A percentile compares a stretch with the other conserved stretches of the same genome.
These are phyloP conservation scores for Xylaria polymorpha DNA, from an alignment of 2,329 filamentous ascomycete species.

Conservation along the genomic window DNA sequence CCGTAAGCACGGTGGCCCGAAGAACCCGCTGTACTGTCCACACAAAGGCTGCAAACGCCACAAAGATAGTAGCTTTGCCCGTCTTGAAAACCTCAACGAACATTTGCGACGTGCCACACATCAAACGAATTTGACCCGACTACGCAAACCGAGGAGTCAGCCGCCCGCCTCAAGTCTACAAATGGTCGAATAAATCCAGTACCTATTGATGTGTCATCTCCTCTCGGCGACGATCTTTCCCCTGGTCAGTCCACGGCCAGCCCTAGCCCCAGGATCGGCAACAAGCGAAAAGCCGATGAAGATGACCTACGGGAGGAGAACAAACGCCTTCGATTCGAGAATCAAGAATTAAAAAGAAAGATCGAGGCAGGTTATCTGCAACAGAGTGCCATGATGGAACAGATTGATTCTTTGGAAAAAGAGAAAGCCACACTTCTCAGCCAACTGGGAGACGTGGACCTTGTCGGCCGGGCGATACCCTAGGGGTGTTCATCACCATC, in stretches of 20 bases:
- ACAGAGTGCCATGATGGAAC: conserved; percentile 38
- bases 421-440: conserved; percentile 24
- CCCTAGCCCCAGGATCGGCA: conserved; percentile 44
- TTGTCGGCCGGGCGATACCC: conserved; percentile 7
- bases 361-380: conserved; percentile 36
- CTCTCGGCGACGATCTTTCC: conserved; percentile 8
- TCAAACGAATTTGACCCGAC: conserved; percentile 49
- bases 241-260: conserved; percentile 4
- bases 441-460: conserved; percentile 13
- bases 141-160: conserved; percentile 40
- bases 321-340: conserved; percentile 74
- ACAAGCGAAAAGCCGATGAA: conserved; percentile 59
- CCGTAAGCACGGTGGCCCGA: conserved; percentile 86
- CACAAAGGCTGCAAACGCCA: conserved; percentile 89
- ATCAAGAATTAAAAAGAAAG: conserved; percentile 62
- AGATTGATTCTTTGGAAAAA: conserved; percentile 33
- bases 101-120: conserved; percentile 90
- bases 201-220: conserved; percentile 2
- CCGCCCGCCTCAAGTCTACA: conserved; percentile 39
- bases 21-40: conserved; percentile 88
- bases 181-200: conserved; percentile 3
- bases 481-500: conserved; percentile 1
- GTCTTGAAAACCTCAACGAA: conserved; percentile 93
- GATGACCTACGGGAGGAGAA: conserved; percentile 72
- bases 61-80: conserved; percentile 86